Evolutionary conservation across 148 eudicot species (phyloP).

Genomic region (Rhododendron griersonianum): DNA sequence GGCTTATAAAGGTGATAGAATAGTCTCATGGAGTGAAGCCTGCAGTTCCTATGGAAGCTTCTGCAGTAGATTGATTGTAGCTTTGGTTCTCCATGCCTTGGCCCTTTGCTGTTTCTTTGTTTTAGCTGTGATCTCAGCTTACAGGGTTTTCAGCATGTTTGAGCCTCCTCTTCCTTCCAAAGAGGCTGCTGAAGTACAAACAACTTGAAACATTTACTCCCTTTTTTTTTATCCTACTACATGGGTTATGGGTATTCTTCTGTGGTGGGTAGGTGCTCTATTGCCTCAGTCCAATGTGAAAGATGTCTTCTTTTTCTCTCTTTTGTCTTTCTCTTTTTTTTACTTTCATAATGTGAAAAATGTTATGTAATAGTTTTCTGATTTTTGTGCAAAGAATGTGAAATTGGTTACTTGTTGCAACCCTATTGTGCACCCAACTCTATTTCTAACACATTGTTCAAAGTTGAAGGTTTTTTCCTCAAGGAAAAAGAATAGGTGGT

Average conservation of each 20-base stretch:
- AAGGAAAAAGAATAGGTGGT: not conserved
- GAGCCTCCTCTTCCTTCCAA: constrained; percentile 54
- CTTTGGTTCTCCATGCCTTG: constrained; percentile 51
- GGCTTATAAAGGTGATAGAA: constrained; percentile 57
- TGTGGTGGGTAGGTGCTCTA: constrained; percentile 5
- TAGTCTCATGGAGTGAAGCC: constrained; percentile 85
- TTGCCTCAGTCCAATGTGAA: not conserved
- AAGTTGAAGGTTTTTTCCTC: not conserved
- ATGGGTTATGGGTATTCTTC: not conserved
- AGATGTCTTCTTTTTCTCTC: not conserved
- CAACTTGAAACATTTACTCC: not conserved
- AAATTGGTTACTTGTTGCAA: not conserved
- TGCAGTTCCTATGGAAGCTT: constrained; percentile 68
- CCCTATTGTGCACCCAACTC: not conserved
- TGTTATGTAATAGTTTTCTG: not conserved
- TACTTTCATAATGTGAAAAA: not conserved
- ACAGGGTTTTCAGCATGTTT: constrained; percentile 55
- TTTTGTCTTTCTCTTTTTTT: not conserved
- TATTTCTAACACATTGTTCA: not conserved
- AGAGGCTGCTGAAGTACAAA: constrained; percentile 28
- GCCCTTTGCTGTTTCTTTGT: constrained; percentile 58
- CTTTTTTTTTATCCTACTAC: not conserved
- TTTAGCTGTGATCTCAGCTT: constrained; percentile 69
- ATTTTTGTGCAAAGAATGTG: not conserved
- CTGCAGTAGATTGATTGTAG: constrained; percentile 54